Evolutionary conservation across 768 basidiomycete species (phyloP), one percentile per base, ranked within the genome.

Genomic region (Psilocybe tampanensis): DNA sequence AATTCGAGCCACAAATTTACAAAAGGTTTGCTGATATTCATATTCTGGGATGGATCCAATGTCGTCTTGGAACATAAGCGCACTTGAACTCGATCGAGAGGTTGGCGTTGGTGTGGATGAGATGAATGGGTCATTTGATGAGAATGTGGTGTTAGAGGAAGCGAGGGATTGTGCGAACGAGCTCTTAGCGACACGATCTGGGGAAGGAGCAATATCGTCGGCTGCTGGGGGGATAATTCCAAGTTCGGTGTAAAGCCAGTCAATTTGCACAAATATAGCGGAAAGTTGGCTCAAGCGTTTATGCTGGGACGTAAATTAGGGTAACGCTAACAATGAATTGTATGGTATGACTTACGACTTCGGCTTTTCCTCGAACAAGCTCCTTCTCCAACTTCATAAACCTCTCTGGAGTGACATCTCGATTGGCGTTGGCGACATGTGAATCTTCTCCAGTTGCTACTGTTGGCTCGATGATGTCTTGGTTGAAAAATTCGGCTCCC

Each of bases 361-460:
- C 94, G n/a, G 83, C 82, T 71, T 94, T 94, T 11, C 91, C 92
- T 52, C 89, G 79, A 9, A 90, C 86, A 17, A 94, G 80, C 65
- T 95, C 92, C 68, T 90, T 89, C 77, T 95, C 92, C 5, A 95
- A 75, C 63, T 78, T 87, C 44, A 84, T 79, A 66, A 95, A 92
- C 12, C 90, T 82, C 61, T 94, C 92, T 0, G 89, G 87, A 11
- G 86, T 88, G 15, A 94, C 90, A 63, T 95, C 90, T 21, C 82
- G 78, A 64, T 83, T 79, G 5, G 80, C 74, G 29, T 74, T 70
- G 2, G 68, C 58, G 34, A 78, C 76, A 2, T 70, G 55, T 18
- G 55, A 51, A 50, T 68, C 66, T 55, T 83, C 82, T 8, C 77
- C 82, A 7, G 61, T 52, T 2, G 80, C 82, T 15, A 72, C 65